Percentiles rank a stretch among this genome's conserved stretches.
Evolutionary conservation across 495 filamentous ascomycete species (phyloP).

Genomic region (Penicillium subrubescens): DNA sequence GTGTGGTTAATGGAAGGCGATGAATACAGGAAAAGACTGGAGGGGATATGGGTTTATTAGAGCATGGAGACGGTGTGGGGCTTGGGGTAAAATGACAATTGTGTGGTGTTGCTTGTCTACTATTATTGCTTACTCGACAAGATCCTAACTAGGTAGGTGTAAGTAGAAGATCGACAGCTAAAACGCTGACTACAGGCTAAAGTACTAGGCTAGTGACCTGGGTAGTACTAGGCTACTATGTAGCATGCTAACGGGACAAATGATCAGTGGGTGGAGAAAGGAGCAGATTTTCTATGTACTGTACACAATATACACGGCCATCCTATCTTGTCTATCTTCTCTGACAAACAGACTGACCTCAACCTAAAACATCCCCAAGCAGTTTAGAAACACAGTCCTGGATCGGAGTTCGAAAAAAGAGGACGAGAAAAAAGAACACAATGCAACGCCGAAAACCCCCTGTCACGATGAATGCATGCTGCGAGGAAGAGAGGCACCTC

Average conservation of each 20-base stretch:
- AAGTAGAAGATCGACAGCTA: background rate
- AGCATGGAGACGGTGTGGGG: too few species aligned
- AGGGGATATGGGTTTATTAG: too few species aligned
- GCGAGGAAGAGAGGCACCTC: constrained; percentile 17
- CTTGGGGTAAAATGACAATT: too few species aligned
- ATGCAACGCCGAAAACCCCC: constrained; percentile 35
- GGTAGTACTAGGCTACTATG: too few species aligned
- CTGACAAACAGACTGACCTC: background rate
- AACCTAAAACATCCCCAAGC: constrained; percentile 4
- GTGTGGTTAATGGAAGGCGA: too few species aligned
- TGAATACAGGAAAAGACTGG: too few species aligned
- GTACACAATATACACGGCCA: constrained; percentile 36
- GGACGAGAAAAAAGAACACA: constrained; percentile 17
- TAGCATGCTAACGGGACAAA: background rate
- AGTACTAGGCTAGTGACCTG: background rate
- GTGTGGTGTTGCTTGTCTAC: too few species aligned
- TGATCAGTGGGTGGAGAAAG: constrained; percentile 15
- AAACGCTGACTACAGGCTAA: background rate
- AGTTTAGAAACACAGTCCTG: constrained; percentile 18
- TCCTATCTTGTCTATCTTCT: background rate
- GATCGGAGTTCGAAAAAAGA: constrained; percentile 13
- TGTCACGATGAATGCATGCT: constrained; percentile 29
- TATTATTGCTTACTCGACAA: too few species aligned
- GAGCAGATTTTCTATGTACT: constrained; percentile 37
- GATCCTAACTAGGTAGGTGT: background rate